Conservation (phyloP, 2,329 filamentous ascomycete genomes). For the Aspergillus oerlinghausenensis region DNA sequence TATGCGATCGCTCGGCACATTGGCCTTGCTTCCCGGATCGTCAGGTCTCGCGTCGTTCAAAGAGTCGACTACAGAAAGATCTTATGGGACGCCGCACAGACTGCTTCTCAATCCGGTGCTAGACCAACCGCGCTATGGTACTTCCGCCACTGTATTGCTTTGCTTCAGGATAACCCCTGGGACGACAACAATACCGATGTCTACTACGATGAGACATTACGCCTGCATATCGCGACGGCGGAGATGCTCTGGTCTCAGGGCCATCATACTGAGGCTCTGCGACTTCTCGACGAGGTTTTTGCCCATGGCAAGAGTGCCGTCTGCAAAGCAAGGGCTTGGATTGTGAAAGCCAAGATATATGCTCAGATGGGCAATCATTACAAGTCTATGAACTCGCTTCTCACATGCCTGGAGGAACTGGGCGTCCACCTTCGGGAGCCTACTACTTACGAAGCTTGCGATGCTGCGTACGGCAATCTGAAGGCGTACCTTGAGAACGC, state of each 20-base stretch:
- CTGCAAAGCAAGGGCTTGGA: conserved; percentile 79
- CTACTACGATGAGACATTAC: conserved; percentile 80
- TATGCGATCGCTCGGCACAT: conserved; percentile 79
- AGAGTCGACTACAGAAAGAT: conserved; percentile 68
- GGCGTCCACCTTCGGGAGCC: conserved; percentile 62
- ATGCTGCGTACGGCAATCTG: conserved; percentile 64
- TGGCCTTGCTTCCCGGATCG: conserved; percentile 69
- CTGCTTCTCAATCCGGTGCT: conserved; percentile 76
- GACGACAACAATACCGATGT: conserved; percentile 64
- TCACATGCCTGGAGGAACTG: conserved; percentile 65
- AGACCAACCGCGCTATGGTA: conserved; percentile 77
- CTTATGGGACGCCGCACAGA: conserved; percentile 72
- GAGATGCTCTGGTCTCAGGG: conserved; percentile 80
- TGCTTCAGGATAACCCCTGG: conserved; percentile 82
- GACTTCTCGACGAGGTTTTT: conserved; percentile 67
- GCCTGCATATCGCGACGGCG: conserved; percentile 71
- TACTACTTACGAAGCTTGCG: conserved; percentile 71
- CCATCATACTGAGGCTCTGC: conserved; percentile 62
- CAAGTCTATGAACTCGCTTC: conserved; percentile 65
- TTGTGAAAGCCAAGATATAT: conserved; percentile 75
- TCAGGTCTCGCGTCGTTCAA: conserved; percentile 59
- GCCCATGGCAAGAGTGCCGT: conserved; percentile 63
- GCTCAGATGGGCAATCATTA: conserved; percentile 68
- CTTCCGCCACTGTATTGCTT: conserved; percentile 67
- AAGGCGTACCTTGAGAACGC: conserved; percentile 57